Percentiles rank a stretch among this genome's conserved stretches.
These are phyloP conservation scores for Sporothrix protearum DNA, from an alignment of 2,329 filamentous ascomycete genomes.

Conservation along the genomic window DNA sequence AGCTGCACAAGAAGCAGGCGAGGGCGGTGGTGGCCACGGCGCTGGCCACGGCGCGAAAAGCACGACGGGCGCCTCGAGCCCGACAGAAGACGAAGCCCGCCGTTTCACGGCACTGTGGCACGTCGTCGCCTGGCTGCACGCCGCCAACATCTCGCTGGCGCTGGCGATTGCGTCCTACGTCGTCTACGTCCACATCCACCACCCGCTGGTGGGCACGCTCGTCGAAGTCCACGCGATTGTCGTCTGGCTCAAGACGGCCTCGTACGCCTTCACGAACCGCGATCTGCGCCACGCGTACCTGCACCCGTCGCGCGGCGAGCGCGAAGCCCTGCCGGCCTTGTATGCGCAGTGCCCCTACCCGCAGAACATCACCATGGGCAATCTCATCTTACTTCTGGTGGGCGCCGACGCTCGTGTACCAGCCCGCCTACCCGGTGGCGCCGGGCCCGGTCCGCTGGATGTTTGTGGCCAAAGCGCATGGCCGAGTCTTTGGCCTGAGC, in stretches of 20 bases:
- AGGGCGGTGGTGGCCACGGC: not conserved
- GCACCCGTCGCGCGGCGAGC: constrained; percentile 65
- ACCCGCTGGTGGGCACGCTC: constrained; percentile 87
- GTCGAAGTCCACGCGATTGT: constrained; percentile 90
- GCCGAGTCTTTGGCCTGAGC: constrained; percentile 72
- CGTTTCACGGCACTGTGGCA: constrained; percentile 75
- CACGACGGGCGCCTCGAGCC: constrained; percentile 50
- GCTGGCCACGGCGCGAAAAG: constrained; percentile 31
- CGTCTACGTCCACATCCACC: constrained; percentile 88
- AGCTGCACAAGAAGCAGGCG: not conserved
- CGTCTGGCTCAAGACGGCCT: constrained; percentile 93
- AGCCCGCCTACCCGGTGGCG: constrained; percentile 90
- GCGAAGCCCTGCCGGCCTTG: constrained; percentile 70
- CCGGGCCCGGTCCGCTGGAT: constrained; percentile 70
- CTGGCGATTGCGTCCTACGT: constrained; percentile 76
- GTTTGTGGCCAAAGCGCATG: constrained; percentile 82
- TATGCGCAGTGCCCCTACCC: constrained; percentile 86
- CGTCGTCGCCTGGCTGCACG: constrained; percentile 74
- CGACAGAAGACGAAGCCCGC: constrained; percentile 58
- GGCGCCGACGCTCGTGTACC: constrained; percentile 93
- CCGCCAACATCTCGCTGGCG: constrained; percentile 76
- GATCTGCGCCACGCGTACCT: constrained; percentile 89
- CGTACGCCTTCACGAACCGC: constrained; percentile 94
- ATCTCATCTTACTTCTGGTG: constrained; percentile 98
- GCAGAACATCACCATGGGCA: constrained; percentile 79